phyloP scores from a whole-genome alignment of 2,329 filamentous ascomycete species.

The Colletotrichum tabaci region DNA sequence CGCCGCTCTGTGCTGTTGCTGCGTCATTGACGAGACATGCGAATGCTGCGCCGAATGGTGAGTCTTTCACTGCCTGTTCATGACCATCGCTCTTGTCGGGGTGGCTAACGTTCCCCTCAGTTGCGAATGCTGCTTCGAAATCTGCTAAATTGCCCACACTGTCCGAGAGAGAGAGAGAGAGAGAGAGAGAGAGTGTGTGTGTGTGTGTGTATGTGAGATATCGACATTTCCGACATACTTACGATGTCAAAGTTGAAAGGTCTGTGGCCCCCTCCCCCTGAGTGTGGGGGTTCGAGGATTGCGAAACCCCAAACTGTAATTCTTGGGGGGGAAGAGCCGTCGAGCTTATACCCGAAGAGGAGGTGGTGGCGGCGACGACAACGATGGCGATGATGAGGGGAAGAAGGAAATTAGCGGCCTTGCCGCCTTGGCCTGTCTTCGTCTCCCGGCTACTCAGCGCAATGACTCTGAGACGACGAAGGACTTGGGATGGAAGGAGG shows the following conservation, averaged over 20 bases:
- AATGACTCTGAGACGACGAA: slow-evolving; percentile 10
- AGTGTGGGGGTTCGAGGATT: slow-evolving; percentile 1
- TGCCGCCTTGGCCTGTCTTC: neutral
- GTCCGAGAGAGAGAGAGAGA: neutral
- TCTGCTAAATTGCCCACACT: slow-evolving; percentile 36
- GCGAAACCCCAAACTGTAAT: slow-evolving; percentile 4
- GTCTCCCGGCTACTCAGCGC: slow-evolving; percentile 5
- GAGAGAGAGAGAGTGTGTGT: neutral
- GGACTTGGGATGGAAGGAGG: slow-evolving; percentile 30
- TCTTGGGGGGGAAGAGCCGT: neutral
- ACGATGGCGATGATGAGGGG: neutral
- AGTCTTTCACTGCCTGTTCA: slow-evolving; percentile 43
- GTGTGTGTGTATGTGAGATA: too few relatives aligned
- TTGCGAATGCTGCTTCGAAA: slow-evolving; percentile 56
- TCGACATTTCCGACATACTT: slow-evolving; percentile 18
- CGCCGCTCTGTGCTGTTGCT: slow-evolving; percentile 66
- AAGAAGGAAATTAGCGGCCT: neutral
- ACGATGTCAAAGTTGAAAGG: slow-evolving; percentile 4
- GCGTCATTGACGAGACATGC: slow-evolving; percentile 64
- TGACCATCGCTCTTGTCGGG: neutral
- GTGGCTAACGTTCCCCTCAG: slow-evolving; percentile 38
- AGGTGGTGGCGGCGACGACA: too few relatives aligned
- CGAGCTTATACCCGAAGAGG: neutral
- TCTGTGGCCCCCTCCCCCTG: neutral
- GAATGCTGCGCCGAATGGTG: slow-evolving; percentile 60